Evolutionary conservation across 1,284 basidiomycete genomes (phyloP), one percentile per base, ranked within the genome.

Genomic region (Ceratobasidium sp.): DNA sequence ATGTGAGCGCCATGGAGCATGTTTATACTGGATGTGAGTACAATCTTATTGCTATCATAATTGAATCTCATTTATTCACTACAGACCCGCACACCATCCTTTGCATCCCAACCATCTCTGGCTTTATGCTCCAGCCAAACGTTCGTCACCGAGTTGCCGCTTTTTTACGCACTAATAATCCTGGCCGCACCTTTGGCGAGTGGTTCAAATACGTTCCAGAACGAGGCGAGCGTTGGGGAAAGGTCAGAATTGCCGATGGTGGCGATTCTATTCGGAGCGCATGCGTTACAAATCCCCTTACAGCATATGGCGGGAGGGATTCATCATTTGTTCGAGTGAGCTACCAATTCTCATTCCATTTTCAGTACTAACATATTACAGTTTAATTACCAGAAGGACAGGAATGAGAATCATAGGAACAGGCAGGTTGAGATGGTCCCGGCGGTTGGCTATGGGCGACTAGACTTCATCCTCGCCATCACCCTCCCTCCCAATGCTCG

Each of bases 311-410:
- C 13, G 44, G n/a, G 35, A 35, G 64, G 8, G 64, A 69, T 54
- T n/a, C 35, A 1, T 46, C 52, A 2, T 69, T 57, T 26, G 35
- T 69, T 43, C 23, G 52, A 32, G 49, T 69, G 44, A 50, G 47
- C 38, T 18, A 78, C 38, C 28, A 52, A 78, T 21, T 63, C 52
- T 9, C 49, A 21, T 47, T 50, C 52, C 7, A 23, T 16, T n/a
- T 30, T 43, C 26, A 9, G 35, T 18, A 46, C 30, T 28, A 41
- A n/a, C 23, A 43, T 46, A 5, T n/a, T 57, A 26, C 16, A 79
- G 81, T 82, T 82, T 73, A 73, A 78, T 28, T 73, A 77, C 23
- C 61, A 77, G 21, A 77, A 79, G 18, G 80, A 82, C 71, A 72
- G 66, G 14, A 73, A 80, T 67, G 76, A 74, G 2, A 67, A 73